Evolutionary conservation across 768 basidiomycete species (phyloP), one percentile per base, ranked within the genome.

Genomic region (Tylopilus sp.): DNA sequence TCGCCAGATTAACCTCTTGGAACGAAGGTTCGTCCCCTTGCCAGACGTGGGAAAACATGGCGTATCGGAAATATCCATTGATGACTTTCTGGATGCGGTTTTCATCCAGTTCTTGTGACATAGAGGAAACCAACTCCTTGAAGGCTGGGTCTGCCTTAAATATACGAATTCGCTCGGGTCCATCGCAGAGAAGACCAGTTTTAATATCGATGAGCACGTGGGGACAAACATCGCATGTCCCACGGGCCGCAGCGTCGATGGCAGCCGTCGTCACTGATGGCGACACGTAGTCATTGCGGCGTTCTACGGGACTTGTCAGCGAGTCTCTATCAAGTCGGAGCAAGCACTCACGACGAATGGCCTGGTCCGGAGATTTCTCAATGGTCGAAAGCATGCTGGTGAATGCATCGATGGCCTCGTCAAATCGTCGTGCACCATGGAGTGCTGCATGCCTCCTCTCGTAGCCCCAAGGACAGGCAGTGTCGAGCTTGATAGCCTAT

Each of bases 21-120:
- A 35, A 35, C 7, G 35, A 35, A 35, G 35, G 35, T n/a, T 35
- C 35, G 15, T 35, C 17, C 35, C 18, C 57, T 40, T 57, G 47
- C 53, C 53, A 57, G 11, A 20, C 38, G 35, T 57, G 57, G 6
- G 57, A 57, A 47, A 57, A 51, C 50, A 46, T 56, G 39, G 52
- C 44, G 21, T 57, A 57, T 44, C 35, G 53, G 21, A 57, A 57
- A 22, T 56, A 57, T 42, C 38, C 18, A 5, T n/a, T 6, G 28
- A 44, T 7, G 11, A 31, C 42, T 13, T 9, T 26, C 7, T 20
- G 4, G 28, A 44, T 44, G 11, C 18, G 28, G 7, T 12, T 9
- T 20, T 44, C 18, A 13, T 44, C 42, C n/a, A 21, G 28, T 44
- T 18, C 18, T 17, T 13, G 18, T 6, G 17, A n/a, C 35, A 35